Evolutionary conservation across 805 yeast species (phyloP), one percentile per base, ranked within the genome.

Genomic region (Blastobotrys parvus): DNA sequence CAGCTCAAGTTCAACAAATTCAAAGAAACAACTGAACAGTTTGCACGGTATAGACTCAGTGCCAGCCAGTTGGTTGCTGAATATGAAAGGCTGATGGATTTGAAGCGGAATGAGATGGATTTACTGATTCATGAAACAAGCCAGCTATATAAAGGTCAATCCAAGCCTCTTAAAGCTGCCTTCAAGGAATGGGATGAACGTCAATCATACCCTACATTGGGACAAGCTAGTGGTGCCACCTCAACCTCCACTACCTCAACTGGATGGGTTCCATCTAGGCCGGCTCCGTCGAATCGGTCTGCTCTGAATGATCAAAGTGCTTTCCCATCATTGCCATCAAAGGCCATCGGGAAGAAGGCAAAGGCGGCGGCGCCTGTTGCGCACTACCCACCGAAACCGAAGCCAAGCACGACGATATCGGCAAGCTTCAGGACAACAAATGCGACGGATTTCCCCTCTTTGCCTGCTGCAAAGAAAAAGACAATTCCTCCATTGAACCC

Each of bases 51-150:
- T 33, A 62, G 65, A 17, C 50, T 82, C 1, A 59, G 70, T 4
- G 79, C 81, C 0, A 48, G 57, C 3, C 77, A 72, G 8, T 58
- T 85, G 20, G 55, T 75, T 13, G 52, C 54, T 2, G 59, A 64
- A 3, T 82, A 80, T 58, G 57, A 64, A 31, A 54, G 61, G 1
- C 55, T 85, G 8, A 83, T 85, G 51, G 57, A 53, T 0, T 48
- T 53, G 1, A 22, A 35, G 3, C 18, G 19, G 2, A n/a, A 20
- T 17, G 50, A 47, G 3, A 27, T 47, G 39, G 43, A 31, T 23
- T 23, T 45, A 16, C 33, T 47, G 22, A 22, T 47, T 4, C 49
- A 47, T 7, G 57, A 50, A 27, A 33, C 51, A 7, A 46, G 48
- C 1, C 39, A 31, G 1, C 22, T 39, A 23, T 32, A 36, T 38